Conservation (phyloP, 306 rosid genomes). For the Trifolium dubium region DNA sequence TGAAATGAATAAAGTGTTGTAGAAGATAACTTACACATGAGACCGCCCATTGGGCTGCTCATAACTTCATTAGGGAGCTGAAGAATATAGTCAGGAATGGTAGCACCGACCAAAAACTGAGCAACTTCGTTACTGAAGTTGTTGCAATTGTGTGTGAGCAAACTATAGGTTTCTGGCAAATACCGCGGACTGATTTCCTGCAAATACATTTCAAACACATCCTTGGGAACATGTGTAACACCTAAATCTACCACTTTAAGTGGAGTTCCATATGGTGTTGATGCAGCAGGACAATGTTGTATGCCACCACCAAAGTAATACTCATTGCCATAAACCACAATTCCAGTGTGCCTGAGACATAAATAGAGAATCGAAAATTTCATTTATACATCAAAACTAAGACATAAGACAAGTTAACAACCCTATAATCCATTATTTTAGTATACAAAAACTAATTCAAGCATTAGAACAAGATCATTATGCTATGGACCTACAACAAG, state of each 20-base stretch:
- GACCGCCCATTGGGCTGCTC: conserved; percentile 89
- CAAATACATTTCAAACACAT: conserved; percentile 83
- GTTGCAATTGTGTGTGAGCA: conserved; percentile 91
- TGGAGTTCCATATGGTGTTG: conserved; percentile 86
- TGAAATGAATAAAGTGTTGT: not conserved
- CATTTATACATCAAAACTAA: not conserved
- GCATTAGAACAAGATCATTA: not conserved
- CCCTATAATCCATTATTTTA: not conserved
- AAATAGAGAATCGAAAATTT: not conserved
- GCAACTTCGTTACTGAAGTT: conserved; percentile 92
- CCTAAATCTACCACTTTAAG: conserved; percentile 76
- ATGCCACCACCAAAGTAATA: conserved; percentile 97
- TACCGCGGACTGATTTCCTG: conserved; percentile 84
- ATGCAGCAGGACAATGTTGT: conserved; percentile 72
- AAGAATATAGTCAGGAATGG: conserved; percentile 81
- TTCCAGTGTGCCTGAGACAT: conserved; percentile 84
- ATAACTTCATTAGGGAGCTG: conserved; percentile 87
- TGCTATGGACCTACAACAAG: not conserved
- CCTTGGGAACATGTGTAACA: conserved; percentile 84
- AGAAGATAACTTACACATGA: conserved; percentile 64
- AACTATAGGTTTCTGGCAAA: conserved; percentile 75
- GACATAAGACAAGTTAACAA: not conserved
- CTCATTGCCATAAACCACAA: conserved; percentile 86
- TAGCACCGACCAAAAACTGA: conserved; percentile 83
- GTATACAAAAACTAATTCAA: conserved; percentile 1